Percentiles rank a stretch among this genome's conserved stretches.
Conservation (phyloP, 2,329 filamentous ascomycete genomes). For the Parastagonospora nodorum region DNA sequence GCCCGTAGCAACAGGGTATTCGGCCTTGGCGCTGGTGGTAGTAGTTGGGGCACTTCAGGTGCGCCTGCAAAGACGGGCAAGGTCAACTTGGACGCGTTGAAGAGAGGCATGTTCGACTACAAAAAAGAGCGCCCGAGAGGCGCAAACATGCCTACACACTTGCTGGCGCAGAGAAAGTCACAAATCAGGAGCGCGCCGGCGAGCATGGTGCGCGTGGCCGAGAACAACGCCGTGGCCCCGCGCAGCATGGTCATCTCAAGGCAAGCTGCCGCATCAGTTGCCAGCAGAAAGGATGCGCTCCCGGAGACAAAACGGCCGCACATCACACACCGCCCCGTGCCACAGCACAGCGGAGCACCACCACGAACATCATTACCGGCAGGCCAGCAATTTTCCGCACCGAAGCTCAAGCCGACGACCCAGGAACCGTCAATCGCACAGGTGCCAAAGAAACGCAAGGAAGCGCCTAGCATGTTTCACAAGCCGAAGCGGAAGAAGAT, state of each 20-base stretch:
- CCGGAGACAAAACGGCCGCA: constrained; percentile 17
- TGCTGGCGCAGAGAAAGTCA: constrained; percentile 30
- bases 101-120: constrained; percentile 39
- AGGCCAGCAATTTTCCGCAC: constrained; percentile 37
- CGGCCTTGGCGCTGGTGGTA: constrained; percentile 16
- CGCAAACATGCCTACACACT: constrained; percentile 32
- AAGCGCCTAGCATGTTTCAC: constrained; percentile 9
- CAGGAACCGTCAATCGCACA: not conserved
- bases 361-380: constrained; percentile 31
- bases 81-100: constrained; percentile 41
- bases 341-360: constrained; percentile 16
- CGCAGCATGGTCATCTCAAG: constrained; percentile 32
- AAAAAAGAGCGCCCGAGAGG: constrained; percentile 39
- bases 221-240: constrained; percentile 23
- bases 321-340: constrained; percentile 29
- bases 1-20: constrained; percentile 22
- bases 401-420: constrained; percentile 21
- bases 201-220: constrained; percentile 37
- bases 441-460: constrained; percentile 5
- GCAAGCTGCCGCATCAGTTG: constrained; percentile 29
- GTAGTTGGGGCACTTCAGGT: constrained; percentile 28
- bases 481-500: constrained; percentile 12
- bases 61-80: constrained; percentile 43
- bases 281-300: constrained; percentile 7
- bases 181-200: constrained; percentile 35